A percentile compares a stretch with the other conserved stretches of the same genome.
phyloP scores from a whole-genome alignment of 2,329 filamentous ascomycete genomes.

The Aspergillus sp. region DNA sequence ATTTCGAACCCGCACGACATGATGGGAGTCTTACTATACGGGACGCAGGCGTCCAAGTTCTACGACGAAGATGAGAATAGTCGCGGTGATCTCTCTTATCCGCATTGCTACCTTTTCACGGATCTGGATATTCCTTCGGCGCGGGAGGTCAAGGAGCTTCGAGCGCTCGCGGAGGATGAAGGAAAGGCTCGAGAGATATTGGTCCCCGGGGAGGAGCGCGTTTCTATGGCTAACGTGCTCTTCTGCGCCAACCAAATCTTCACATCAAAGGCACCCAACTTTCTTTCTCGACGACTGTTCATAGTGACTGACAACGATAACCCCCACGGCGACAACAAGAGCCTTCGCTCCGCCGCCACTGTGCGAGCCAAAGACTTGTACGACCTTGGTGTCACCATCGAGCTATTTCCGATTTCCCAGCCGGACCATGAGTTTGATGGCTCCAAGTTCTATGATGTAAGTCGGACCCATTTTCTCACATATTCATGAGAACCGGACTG shows the following conservation, averaged over 20 bases:
- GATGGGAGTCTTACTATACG: conserved; percentile 93
- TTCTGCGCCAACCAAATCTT: conserved; percentile 97
- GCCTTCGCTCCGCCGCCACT: conserved; percentile 70
- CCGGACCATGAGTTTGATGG: conserved; percentile 74
- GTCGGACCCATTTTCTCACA: background rate
- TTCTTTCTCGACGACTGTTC: conserved; percentile 88
- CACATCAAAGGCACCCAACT: conserved; percentile 90
- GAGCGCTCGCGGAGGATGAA: conserved; percentile 73
- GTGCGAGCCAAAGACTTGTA: conserved; percentile 93
- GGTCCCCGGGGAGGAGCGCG: conserved; percentile 65
- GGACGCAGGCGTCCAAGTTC: conserved; percentile 81
- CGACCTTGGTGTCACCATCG: conserved; percentile 86
- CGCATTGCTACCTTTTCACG: conserved; percentile 87
- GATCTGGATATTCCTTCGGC: conserved; percentile 87
- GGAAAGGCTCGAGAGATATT: conserved; percentile 70
- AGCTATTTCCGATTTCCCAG: conserved; percentile 83
- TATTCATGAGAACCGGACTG: background rate
- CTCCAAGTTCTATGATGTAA: conserved; percentile 85
- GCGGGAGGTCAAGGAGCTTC: conserved; percentile 78
- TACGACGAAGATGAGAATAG: conserved; percentile 62
- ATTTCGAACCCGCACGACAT: conserved; percentile 95
- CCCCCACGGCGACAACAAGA: conserved; percentile 73
- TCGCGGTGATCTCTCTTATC: conserved; percentile 65
- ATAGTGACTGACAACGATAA: conserved; percentile 93
- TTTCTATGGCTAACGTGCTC: conserved; percentile 83